These are phyloP conservation scores for Podosphaera leucotricha DNA, from an alignment of 2,329 filamentous ascomycete genomes.

Conservation along the genomic window DNA sequence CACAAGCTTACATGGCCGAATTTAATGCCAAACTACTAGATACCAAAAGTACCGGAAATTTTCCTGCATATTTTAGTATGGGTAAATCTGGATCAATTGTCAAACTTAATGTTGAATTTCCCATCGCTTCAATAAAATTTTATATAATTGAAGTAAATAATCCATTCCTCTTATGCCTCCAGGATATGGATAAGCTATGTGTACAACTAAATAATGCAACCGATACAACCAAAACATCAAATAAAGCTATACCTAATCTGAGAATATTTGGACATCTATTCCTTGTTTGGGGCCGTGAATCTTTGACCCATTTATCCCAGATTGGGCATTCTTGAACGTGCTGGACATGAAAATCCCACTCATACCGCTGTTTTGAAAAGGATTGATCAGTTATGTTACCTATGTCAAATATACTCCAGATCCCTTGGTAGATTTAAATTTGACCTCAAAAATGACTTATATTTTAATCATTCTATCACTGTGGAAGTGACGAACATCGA, in stretches of 20 bases:
- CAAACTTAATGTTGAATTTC: too few species aligned
- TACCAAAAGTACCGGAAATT: too few species aligned
- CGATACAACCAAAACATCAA: too few species aligned
- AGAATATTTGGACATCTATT: too few species aligned
- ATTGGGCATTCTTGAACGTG: background rate
- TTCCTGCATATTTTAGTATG: too few species aligned
- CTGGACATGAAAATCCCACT: background rate
- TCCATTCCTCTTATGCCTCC: background rate
- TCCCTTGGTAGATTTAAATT: slow-evolving; percentile 1
- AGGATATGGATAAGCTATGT: background rate
- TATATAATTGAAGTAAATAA: background rate
- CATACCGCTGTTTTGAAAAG: background rate
- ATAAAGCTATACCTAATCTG: too few species aligned
- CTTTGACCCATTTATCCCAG: too few species aligned
- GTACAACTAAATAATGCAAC: background rate
- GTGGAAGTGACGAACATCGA: background rate
- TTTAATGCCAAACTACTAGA: too few species aligned
- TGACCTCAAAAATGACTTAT: background rate
- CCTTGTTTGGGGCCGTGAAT: too few species aligned
- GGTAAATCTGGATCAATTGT: too few species aligned
- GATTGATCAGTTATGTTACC: background rate
- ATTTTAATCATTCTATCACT: slow-evolving; percentile 2
- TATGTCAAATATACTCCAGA: background rate
- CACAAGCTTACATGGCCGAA: background rate
- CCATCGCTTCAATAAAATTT: background rate